Conservation (phyloP, 148 eudicot species). For the Vaccinium corymbosum region DNA sequence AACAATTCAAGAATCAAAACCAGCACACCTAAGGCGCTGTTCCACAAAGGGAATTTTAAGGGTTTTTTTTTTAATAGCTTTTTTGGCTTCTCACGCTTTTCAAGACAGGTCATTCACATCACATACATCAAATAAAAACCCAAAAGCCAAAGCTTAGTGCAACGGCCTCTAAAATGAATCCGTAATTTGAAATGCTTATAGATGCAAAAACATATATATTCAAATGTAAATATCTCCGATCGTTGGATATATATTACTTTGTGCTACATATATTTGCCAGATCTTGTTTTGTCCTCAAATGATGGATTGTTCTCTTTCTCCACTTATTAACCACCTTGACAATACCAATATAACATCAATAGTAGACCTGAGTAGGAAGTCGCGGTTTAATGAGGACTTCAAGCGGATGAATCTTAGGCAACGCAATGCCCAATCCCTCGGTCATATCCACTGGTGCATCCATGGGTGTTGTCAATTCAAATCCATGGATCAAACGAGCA, state of each 20-base stretch:
- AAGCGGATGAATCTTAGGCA: conserved; percentile 24
- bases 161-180: too few relatives aligned
- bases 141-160: too few relatives aligned
- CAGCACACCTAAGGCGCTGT: too few relatives aligned
- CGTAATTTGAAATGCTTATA: too few relatives aligned
- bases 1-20: too few relatives aligned
- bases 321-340: background rate
- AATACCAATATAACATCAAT: background rate
- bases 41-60: too few relatives aligned
- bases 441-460: conserved; percentile 29
- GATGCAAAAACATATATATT: too few relatives aligned
- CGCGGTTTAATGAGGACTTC: conserved; percentile 24
- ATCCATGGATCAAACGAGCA: conserved; percentile 40
- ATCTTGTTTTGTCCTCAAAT: background rate
- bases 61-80: too few relatives aligned
- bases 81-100: too few relatives aligned
- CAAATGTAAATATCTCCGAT: background rate
- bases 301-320: background rate
- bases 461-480: conserved; percentile 22
- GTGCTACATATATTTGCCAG: background rate
- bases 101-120: too few relatives aligned
- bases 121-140: too few relatives aligned
- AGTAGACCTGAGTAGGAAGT: conserved; percentile 17
- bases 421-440: conserved; percentile 17
- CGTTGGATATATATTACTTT: too few relatives aligned